Conservation (phyloP, 257 asterid genomes). For the Fraxinus cuspidata region DNA sequence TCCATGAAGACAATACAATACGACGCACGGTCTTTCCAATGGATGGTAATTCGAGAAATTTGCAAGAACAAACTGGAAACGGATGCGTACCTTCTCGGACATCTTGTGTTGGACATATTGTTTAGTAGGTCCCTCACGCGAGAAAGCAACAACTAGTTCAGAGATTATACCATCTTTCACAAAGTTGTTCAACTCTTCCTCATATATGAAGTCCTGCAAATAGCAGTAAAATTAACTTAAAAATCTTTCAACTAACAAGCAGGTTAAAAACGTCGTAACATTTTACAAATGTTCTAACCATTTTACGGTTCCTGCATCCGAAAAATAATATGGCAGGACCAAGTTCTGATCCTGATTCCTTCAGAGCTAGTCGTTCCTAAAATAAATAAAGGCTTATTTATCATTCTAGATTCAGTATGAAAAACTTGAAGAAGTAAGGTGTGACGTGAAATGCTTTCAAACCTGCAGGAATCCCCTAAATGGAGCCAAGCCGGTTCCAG, state of each 20-base stretch:
- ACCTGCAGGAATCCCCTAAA: slow-evolving; percentile 99
- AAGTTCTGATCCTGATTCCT: slow-evolving; percentile 80
- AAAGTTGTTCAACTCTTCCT: slow-evolving; percentile 69
- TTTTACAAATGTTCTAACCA: slow-evolving; percentile 55
- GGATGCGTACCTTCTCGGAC: slow-evolving; percentile 61
- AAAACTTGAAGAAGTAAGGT: background rate
- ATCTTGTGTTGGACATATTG: slow-evolving; percentile 96
- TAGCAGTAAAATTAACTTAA: slow-evolving; percentile 14
- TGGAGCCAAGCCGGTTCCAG: slow-evolving; percentile 99
- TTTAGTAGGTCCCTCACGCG: slow-evolving; percentile 85
- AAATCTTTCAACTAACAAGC: background rate
- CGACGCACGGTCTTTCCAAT: background rate
- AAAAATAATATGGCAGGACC: slow-evolving; percentile 84
- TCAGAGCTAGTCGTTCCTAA: slow-evolving; percentile 91
- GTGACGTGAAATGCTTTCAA: slow-evolving; percentile 11
- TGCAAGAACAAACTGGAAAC: background rate
- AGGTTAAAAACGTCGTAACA: background rate
- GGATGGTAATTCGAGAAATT: slow-evolving; percentile 1
- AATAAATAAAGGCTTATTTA: slow-evolving; percentile 19
- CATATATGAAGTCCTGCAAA: slow-evolving; percentile 79
- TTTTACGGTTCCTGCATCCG: slow-evolving; percentile 86
- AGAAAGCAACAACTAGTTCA: slow-evolving; percentile 81
- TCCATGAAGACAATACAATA: background rate
- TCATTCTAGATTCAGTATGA: slow-evolving; percentile 15
- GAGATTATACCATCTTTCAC: slow-evolving; percentile 72